phyloP scores from a whole-genome alignment of 1,284 basidiomycete species.

The Trichosporon sp. region DNA sequence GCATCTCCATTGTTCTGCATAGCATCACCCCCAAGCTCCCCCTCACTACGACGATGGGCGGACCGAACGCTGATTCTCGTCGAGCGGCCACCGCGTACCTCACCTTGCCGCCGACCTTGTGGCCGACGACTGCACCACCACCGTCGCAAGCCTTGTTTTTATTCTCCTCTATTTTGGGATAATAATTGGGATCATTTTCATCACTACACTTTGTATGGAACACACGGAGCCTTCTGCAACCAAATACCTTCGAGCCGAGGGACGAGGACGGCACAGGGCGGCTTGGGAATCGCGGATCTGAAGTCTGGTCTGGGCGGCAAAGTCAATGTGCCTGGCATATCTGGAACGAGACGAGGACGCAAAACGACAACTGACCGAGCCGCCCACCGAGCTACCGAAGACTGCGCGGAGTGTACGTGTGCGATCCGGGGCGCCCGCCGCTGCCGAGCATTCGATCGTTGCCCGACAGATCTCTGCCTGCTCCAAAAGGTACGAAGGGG shows the following conservation, averaged over 20 bases:
- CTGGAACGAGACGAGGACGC: background rate
- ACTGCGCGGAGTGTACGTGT: background rate
- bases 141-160: background rate
- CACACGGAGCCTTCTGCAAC: conserved; percentile 11
- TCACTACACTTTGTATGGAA: conserved; percentile 9
- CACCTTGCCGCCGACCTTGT: background rate
- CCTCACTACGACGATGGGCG: background rate
- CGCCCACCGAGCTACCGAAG: conserved; percentile 3
- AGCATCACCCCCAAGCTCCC: conserved; percentile 2
- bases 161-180: conserved; percentile 9
- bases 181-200: conserved; percentile 5
- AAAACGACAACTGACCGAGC: conserved; percentile 5
- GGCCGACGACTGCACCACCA: no score
- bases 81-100: conserved; percentile 8
- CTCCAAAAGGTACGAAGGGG: background rate
- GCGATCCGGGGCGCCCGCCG: background rate
- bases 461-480: background rate
- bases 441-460: background rate
- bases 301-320: background rate
- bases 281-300: background rate
- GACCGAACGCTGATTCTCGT: no score
- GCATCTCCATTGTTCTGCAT: conserved; percentile 6
- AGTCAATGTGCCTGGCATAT: background rate
- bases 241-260: background rate
- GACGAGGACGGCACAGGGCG: background rate